Evolutionary conservation across 257 asterid genomes (phyloP).

Genomic region (Solanum tarapatanum): DNA sequence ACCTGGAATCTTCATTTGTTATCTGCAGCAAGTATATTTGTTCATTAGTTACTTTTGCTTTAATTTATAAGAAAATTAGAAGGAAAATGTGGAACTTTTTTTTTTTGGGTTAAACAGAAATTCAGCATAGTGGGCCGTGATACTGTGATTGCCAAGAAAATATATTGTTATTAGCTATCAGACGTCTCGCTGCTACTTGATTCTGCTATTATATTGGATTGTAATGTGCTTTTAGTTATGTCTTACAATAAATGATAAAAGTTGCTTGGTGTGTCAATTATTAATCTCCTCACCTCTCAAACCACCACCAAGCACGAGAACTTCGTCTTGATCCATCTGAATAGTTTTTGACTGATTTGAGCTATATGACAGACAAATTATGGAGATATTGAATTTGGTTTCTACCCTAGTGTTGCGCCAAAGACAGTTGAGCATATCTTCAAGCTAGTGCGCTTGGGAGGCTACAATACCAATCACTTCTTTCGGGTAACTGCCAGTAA

Average conservation of each 20-base stretch:
- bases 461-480: slow-evolving; percentile 89
- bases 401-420: slow-evolving; percentile 75
- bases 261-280: not conserved
- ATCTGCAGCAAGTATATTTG: not conserved
- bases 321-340: not conserved
- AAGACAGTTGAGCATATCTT: slow-evolving; percentile 84
- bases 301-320: not conserved
- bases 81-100: not conserved
- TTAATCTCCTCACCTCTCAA: not conserved
- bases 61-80: not conserved
- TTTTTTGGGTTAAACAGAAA: not conserved
- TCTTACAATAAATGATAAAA: not conserved
- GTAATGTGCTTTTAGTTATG: not conserved
- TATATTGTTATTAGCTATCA: not conserved
- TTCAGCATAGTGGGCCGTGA: not conserved
- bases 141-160: not conserved
- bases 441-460: slow-evolving; percentile 85
- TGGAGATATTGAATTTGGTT: slow-evolving; percentile 68
- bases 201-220: not conserved
- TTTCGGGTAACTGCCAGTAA: slow-evolving; percentile 53
- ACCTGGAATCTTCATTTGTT: not conserved
- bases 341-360: not conserved
- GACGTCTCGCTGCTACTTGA: not conserved
- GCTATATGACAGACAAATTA: slow-evolving; percentile 37
- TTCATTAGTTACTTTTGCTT: not conserved